Evolutionary conservation across 176 grass and related monocot species (phyloP).

Genomic region (Musa schizocarpa): DNA sequence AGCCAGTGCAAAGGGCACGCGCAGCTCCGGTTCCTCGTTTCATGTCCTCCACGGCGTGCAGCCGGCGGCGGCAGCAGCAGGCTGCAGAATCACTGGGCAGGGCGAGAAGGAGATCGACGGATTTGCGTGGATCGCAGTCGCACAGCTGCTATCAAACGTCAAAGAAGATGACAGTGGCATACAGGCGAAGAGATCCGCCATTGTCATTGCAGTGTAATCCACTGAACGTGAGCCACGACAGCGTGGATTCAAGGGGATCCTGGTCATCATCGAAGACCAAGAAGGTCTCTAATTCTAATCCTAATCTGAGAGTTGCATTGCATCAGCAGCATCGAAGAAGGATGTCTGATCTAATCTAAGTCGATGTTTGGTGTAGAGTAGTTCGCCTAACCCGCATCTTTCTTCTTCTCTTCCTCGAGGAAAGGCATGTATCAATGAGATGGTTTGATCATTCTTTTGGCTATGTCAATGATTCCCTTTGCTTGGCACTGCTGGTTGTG

Average conservation of each 20-base stretch:
- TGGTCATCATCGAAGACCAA: constrained; percentile 24
- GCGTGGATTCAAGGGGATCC: constrained; percentile 44
- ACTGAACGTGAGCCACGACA: constrained; percentile 38
- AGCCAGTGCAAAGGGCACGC: constrained; percentile 21
- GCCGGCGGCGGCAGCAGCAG: constrained; percentile 59
- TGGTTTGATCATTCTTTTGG: too few relatives aligned
- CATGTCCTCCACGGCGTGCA: constrained; percentile 71
- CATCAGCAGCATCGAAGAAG: constrained; percentile 54
- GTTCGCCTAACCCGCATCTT: too few relatives aligned
- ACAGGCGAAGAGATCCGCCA: constrained; percentile 17
- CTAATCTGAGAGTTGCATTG: constrained; percentile 34
- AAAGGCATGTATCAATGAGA: too few relatives aligned
- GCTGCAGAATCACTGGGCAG: constrained; percentile 24
- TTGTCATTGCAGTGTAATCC: constrained; percentile 28
- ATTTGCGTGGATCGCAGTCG: constrained; percentile 46
- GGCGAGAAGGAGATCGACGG: constrained; percentile 20
- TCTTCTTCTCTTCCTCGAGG: too few relatives aligned
- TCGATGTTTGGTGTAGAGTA: too few relatives aligned
- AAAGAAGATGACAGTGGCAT: constrained; percentile 29
- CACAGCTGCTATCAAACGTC: constrained; percentile 34
- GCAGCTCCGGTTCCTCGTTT: constrained; percentile 46
- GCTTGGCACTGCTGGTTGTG: too few relatives aligned
- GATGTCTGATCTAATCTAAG: constrained; percentile 42
- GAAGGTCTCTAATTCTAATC: constrained; percentile 30
- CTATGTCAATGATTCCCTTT: too few relatives aligned